A percentile compares a stretch with the other conserved stretches of the same genome.
phyloP scores from a whole-genome alignment of 169 alveolate species.

The Eimeria sp. region DNA sequence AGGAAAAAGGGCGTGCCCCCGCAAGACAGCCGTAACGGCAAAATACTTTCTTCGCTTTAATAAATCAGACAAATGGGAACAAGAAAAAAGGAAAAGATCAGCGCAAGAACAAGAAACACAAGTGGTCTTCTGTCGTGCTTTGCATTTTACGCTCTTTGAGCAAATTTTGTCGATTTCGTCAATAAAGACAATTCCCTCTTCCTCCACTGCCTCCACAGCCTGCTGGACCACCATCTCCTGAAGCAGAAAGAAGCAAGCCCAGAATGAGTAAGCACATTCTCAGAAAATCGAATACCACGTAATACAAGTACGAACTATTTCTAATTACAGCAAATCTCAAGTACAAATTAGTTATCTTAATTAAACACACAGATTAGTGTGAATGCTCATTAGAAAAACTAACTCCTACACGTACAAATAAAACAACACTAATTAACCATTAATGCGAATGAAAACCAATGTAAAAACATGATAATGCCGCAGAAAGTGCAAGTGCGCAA shows the following conservation, averaged over 20 bases:
- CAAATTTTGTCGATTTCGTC: constrained; percentile 96
- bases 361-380: neutral
- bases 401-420: neutral
- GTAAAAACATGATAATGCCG: too few relatives aligned
- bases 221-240: constrained; percentile 88
- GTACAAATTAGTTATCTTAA: neutral
- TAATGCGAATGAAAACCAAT: too few relatives aligned
- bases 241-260: neutral
- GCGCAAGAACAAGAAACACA: too few relatives aligned
- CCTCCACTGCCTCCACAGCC: constrained; percentile 90
- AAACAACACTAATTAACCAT: too few relatives aligned
- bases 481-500: neutral
- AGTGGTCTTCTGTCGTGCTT: too few relatives aligned
- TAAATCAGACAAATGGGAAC: too few relatives aligned
- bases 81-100: too few relatives aligned
- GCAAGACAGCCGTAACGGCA: too few relatives aligned
- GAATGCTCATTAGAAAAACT: neutral
- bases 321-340: neutral
- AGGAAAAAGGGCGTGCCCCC: too few relatives aligned
- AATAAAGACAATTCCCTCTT: constrained; percentile 94
- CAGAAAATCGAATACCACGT: too few relatives aligned
- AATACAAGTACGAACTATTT: neutral
- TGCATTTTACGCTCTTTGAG: constrained; percentile 79
- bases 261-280: too few relatives aligned
- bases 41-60: too few relatives aligned